Evolutionary conservation across 2,329 filamentous ascomycete genomes (phyloP), one percentile per base, ranked within the genome.

Genomic region (Venturia oleaginea): DNA sequence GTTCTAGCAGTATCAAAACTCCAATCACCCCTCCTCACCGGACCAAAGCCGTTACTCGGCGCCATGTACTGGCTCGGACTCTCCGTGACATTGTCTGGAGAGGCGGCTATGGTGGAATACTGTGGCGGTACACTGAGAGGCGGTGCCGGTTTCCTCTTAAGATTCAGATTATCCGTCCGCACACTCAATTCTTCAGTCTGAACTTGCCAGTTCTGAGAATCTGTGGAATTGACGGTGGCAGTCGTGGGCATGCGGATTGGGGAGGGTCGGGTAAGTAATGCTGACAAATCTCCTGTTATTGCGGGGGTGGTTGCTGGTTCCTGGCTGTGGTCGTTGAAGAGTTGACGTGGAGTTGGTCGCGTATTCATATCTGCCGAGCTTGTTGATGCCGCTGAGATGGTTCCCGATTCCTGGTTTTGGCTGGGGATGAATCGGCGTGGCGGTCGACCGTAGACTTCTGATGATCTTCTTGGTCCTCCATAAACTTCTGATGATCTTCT

Each of bases 1-100:
- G 8, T n/a, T 13, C 59, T n/a, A 32, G 6, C 17, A 51, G 54
- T 43, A 48, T 64, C 63, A 22, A 64, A 64, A 38, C 63, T 64
- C 63, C 63, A 64, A 34, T 64, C 63, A 1, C 63, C 63, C 24
- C 37, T 17, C 40, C 63, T 24, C 17, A 24, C 22, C 3, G 63
- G 63, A 4, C 34, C 63, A 27, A 64, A 64, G 5, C 63, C 63
- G 22, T 64, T 38, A 32, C 30, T 54, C 10, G 55, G 54, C 19
- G 54, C 37, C 40, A 61, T 60, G 34, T 64, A 64, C 55, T 55
- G 19, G 17, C 32, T 43, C 37, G 63, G 63, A 40, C 37, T 43
- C 27, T 64, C 57, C 10, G 55, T 64, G 10, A 64, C 32, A 22
- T 60, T 55, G 6, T 64, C 54, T 4, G 42, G n/a, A n/a, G 24